These are phyloP conservation scores for Wilhelminamyces savonicus DNA, from an alignment of 805 yeast genomes.

Conservation along the genomic window DNA sequence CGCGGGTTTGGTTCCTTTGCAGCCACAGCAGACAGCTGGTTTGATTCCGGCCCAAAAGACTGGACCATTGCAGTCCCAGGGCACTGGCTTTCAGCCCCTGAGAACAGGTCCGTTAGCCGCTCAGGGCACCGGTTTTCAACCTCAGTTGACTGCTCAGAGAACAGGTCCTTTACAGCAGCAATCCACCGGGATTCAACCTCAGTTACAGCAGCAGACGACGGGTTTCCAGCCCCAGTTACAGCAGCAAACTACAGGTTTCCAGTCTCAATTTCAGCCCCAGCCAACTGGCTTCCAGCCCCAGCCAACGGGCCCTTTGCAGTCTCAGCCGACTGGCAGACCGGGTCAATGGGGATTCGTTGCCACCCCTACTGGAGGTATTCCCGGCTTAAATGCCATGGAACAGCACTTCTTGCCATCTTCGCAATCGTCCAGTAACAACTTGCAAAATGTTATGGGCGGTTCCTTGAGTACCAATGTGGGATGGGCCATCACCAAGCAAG, in stretches of 20 bases:
- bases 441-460: conserved; percentile 39
- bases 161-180: conserved; percentile 29
- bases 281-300: conserved; percentile 35
- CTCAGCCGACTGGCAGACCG: conserved; percentile 61
- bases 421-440: conserved; percentile 27
- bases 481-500: conserved; percentile 84
- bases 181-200: conserved; percentile 20
- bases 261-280: conserved; percentile 8
- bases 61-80: conserved; percentile 8
- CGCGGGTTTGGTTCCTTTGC: conserved; percentile 40
- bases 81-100: conserved; percentile 1
- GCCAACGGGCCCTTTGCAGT: conserved; percentile 38
- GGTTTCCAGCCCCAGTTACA: conserved; percentile 11
- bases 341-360: conserved; percentile 79
- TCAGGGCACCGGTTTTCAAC: conserved; percentile 1
- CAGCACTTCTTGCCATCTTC: conserved; percentile 59
- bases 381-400: conserved; percentile 62
- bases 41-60: conserved; percentile 35
- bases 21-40: conserved; percentile 68
- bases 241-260: conserved; percentile 3
- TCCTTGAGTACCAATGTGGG: conserved; percentile 49
- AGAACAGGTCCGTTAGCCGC: no score
- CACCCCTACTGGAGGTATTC: conserved; percentile 63
- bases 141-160: conserved; percentile 19
- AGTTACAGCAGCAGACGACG: conserved; percentile 20